phyloP scores from a whole-genome alignment of 2,329 filamentous ascomycete species.

The Sphaerostilbella broomeana region DNA sequence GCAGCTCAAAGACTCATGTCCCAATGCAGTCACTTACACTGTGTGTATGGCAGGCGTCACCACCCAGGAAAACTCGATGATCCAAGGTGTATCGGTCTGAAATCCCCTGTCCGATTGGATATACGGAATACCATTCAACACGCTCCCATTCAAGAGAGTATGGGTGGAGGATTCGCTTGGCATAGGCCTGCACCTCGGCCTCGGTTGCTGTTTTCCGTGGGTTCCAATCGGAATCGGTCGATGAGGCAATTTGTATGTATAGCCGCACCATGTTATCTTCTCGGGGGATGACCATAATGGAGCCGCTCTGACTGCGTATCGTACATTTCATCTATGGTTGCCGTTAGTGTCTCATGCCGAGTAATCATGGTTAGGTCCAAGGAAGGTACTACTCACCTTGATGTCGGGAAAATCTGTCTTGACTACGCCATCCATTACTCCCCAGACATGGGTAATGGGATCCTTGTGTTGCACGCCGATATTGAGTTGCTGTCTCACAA shows the following conservation, averaged over 20 bases:
- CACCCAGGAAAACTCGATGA: constrained; percentile 65
- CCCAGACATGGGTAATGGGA: constrained; percentile 66
- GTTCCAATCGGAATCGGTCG: constrained; percentile 54
- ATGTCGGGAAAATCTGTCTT: constrained; percentile 72
- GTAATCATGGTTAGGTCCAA: no score
- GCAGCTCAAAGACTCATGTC: background rate
- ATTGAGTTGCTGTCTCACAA: constrained; percentile 55
- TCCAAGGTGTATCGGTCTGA: constrained; percentile 61
- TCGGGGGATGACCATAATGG: constrained; percentile 73
- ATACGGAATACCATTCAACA: constrained; percentile 70
- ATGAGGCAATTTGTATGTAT: constrained; percentile 61
- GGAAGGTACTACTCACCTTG: constrained; percentile 41
- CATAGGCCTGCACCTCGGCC: constrained; percentile 56
- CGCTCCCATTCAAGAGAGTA: constrained; percentile 62
- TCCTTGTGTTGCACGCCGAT: constrained; percentile 68
- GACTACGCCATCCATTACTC: constrained; percentile 68
- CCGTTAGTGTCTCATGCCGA: constrained; percentile 36
- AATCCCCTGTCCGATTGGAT: constrained; percentile 69
- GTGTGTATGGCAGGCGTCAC: constrained; percentile 75
- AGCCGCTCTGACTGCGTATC: constrained; percentile 67
- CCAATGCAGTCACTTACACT: constrained; percentile 45
- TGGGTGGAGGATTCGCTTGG: constrained; percentile 58
- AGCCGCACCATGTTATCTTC: constrained; percentile 63
- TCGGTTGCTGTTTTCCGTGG: constrained; percentile 57
- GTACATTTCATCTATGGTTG: constrained; percentile 59